phyloP scores from a whole-genome alignment of 2,329 filamentous ascomycete genomes.

The Pyrenochaeta sp. region DNA sequence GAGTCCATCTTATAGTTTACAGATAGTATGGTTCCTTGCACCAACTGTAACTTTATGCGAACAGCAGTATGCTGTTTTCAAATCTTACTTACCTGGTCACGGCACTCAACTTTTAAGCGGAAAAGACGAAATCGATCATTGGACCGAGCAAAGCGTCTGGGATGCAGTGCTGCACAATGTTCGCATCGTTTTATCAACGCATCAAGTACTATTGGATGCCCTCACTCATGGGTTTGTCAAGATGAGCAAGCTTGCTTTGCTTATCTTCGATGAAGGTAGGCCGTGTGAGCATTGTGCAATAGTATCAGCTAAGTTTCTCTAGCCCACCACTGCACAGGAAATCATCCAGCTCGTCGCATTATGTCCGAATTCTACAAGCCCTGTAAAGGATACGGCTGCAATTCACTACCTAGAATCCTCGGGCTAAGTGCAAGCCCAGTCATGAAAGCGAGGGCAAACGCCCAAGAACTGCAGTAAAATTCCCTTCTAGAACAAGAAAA shows the following conservation, averaged over 20 bases:
- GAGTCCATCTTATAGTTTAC: slow-evolving; percentile 7
- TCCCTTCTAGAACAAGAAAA: not conserved
- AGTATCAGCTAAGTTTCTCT: slow-evolving; percentile 7
- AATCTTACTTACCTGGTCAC: slow-evolving; percentile 54
- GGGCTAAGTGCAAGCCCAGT: slow-evolving; percentile 84
- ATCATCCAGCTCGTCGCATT: slow-evolving; percentile 72
- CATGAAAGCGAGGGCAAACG: slow-evolving; percentile 64
- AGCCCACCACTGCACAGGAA: slow-evolving; percentile 78
- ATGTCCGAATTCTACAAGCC: slow-evolving; percentile 77
- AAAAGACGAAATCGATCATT: slow-evolving; percentile 74
- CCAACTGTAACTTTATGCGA: slow-evolving; percentile 57
- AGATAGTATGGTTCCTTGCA: slow-evolving; percentile 58
- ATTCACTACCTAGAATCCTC: slow-evolving; percentile 70
- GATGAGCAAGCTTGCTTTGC: slow-evolving; percentile 69
- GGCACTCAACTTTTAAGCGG: slow-evolving; percentile 72
- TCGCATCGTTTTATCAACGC: slow-evolving; percentile 79
- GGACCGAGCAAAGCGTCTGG: slow-evolving; percentile 75
- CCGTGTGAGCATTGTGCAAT: not conserved
- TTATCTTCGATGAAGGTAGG: slow-evolving; percentile 83
- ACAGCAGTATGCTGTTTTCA: slow-evolving; percentile 53
- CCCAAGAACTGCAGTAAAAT: slow-evolving; percentile 58
- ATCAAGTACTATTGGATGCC: slow-evolving; percentile 77
- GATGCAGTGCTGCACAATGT: slow-evolving; percentile 69
- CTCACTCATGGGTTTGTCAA: slow-evolving; percentile 77
- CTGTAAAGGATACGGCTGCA: slow-evolving; percentile 37